Evolutionary conservation across 148 eudicot species (phyloP), one percentile per base, ranked within the genome.

Genomic region (Beta vulgaris): DNA sequence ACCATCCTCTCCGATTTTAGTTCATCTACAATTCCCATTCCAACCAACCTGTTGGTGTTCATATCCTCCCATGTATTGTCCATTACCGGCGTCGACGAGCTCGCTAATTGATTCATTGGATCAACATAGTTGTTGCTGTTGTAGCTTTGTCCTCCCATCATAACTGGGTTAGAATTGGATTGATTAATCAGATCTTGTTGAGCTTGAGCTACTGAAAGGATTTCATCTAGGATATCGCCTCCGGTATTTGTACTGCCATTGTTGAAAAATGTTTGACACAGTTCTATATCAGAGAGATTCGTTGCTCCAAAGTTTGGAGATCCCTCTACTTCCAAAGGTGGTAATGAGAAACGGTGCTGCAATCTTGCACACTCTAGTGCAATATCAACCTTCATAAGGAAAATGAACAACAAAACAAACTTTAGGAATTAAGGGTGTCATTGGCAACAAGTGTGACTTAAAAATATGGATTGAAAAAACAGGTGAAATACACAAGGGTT

Each of bases 311-410:
- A 57, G 31, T 85, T 88, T 7, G 88, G 80, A 79, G 85, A 79
- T 19, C 84, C 91, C 43, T 87, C 93, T 42, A 88, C 89, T 79
- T 91, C 93, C 55, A 94, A 73, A 72, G 97, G 96, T n/a, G 98
- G 97, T 68, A 91, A 57, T 23, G 88, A 62, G 70, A 92, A 79
- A 32, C 93, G 82, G 15, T 91, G 90, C 62, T 91, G 91, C 79
- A 91, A 60, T 74, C 98, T 87, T 77, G 98, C 91, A 66, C 98
- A 91, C 76, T 94, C 96, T 82, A 94, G 74, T 74, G 91, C 93
- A 70, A 90, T 84, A 80, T 93, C 97, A 59, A 85, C 97, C 98
- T 91, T 79, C 74, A 63, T 0, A 23, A n/a, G n/a, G 2, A 16
- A 46, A 28, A 70, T 0, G 39, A 23, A n/a, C n/a, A n/a, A n/a